These are phyloP conservation scores for Brassica carinata DNA, from an alignment of 345 rosid species.

Conservation along the genomic window DNA sequence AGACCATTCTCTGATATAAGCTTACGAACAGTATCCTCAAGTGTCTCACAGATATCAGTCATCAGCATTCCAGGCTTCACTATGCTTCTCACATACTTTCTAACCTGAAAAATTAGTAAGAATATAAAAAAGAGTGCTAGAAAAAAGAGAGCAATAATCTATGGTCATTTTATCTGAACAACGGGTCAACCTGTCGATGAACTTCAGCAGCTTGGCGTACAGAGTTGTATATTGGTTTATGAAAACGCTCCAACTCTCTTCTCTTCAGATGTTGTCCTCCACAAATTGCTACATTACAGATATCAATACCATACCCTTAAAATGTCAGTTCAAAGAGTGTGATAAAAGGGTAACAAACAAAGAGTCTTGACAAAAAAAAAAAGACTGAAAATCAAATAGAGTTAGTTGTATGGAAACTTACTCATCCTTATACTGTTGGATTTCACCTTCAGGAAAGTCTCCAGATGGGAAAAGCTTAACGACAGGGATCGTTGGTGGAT, in stretches of 20 bases:
- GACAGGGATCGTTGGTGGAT: conserved; percentile 85
- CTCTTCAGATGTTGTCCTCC: conserved; percentile 98
- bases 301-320: conserved; percentile 4
- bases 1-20: conserved; percentile 87
- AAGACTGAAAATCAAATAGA: background rate
- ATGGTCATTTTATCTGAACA: background rate
- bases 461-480: conserved; percentile 80
- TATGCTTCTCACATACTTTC: conserved; percentile 77
- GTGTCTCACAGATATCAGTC: conserved; percentile 91
- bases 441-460: conserved; percentile 98
- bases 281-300: conserved; percentile 62
- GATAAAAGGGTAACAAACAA: background rate
- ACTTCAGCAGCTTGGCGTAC: conserved; percentile 98
- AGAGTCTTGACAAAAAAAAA: background rate
- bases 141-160: background rate
- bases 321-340: background rate
- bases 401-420: conserved; percentile 43
- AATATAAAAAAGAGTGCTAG: background rate
- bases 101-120: conserved; percentile 38
- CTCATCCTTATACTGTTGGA: conserved; percentile 94
- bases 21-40: conserved; percentile 87
- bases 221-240: conserved; percentile 85
- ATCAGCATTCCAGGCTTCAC: conserved; percentile 90
- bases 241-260: conserved; percentile 85
- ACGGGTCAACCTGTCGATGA: conserved; percentile 75